A percentile compares a stretch with the other conserved stretches of the same genome.
Evolutionary conservation across 371 early-diverging fungal genomes (phyloP).

Genomic region (Basidiobolus meristosporus): DNA sequence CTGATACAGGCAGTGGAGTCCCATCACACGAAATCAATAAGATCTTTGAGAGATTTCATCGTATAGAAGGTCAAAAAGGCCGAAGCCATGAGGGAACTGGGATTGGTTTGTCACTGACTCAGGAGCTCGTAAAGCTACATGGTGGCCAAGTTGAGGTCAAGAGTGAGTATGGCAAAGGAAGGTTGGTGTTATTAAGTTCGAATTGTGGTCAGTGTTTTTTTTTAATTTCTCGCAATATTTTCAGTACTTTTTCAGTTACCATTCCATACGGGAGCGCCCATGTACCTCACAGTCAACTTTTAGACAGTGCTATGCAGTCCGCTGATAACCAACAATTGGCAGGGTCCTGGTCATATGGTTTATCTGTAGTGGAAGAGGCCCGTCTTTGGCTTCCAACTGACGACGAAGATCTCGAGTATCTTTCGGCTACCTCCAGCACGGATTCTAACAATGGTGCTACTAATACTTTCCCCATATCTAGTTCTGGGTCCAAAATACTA

Average conservation of each 20-base stretch:
- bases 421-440: no score
- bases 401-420: not conserved
- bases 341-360: slow-evolving; percentile 6
- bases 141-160: slow-evolving; percentile 13
- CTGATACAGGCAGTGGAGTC: slow-evolving; percentile 16
- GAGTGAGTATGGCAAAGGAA: slow-evolving; percentile 9
- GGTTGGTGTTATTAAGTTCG: no score
- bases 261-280: no score
- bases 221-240: no score
- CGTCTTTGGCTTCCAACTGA: not conserved
- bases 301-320: slow-evolving; percentile 5
- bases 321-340: slow-evolving; percentile 4
- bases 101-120: slow-evolving; percentile 14
- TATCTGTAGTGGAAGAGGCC: not conserved
- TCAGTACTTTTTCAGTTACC: no score
- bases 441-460: no score
- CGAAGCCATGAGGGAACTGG: slow-evolving; percentile 17
- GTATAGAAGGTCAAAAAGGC: slow-evolving; percentile 11
- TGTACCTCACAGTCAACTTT: no score
- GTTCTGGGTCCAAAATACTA: not conserved
- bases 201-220: slow-evolving; percentile 9
- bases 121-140: slow-evolving; percentile 17
- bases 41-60: slow-evolving; percentile 15
- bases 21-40: slow-evolving; percentile 7
- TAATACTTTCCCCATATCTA: not conserved